These are phyloP conservation scores for Tolypocladium ovalisporum DNA, from an alignment of 2,329 filamentous ascomycete species.

Conservation along the genomic window DNA sequence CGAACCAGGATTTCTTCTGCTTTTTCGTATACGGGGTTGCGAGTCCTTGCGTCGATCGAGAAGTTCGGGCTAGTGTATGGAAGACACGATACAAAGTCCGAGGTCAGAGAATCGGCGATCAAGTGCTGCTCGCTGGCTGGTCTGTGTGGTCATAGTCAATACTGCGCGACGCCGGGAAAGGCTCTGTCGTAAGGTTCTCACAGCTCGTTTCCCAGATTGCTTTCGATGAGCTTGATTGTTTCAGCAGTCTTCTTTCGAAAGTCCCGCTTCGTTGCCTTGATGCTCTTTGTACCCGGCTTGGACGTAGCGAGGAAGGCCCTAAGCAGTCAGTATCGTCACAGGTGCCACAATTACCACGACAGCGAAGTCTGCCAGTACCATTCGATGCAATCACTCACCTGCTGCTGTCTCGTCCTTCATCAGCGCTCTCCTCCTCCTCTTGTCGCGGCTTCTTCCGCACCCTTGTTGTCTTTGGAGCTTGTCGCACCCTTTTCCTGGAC, in stretches of 20 bases:
- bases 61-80: neutral
- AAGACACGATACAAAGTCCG: neutral
- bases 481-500: constrained; percentile 7
- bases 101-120: neutral
- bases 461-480: constrained; percentile 4
- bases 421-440: neutral
- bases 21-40: constrained; percentile 1
- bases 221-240: constrained; percentile 11
- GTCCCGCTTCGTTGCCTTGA: constrained; percentile 9
- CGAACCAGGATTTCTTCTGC: constrained; percentile 5
- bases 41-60: neutral
- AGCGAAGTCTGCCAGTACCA: neutral
- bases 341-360: neutral
- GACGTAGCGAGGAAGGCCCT: neutral
- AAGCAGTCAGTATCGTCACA: neutral
- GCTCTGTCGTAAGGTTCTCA: neutral
- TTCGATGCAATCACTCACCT: neutral
- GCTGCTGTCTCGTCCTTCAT: neutral
- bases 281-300: constrained; percentile 5
- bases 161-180: neutral
- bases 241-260: constrained; percentile 12
- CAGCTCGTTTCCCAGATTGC: constrained; percentile 2
- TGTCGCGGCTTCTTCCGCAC: neutral
- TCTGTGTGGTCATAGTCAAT: neutral
- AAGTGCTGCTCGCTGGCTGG: neutral